phyloP scores from a whole-genome alignment of 768 basidiomycete genomes.

The Amanita exitialis region DNA sequence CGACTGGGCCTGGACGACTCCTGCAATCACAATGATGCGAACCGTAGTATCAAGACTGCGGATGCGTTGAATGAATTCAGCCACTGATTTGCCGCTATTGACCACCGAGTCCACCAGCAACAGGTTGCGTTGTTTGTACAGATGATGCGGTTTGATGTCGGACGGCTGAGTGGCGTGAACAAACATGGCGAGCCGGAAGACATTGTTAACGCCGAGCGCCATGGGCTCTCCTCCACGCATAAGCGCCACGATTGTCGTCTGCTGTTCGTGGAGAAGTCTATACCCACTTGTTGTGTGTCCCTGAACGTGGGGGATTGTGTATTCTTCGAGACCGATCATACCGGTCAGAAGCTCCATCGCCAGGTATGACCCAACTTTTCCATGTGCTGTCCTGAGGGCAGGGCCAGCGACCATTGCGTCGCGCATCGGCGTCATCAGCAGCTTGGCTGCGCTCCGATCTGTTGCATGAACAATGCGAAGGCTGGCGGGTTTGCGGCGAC shows the following conservation, averaged over 20 bases:
- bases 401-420: conserved; percentile 12
- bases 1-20: conserved; percentile 6
- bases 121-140: conserved; percentile 9
- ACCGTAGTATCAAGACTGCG: neutral
- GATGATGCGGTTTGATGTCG: conserved; percentile 11
- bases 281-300: conserved; percentile 13
- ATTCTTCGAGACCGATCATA: conserved; percentile 14
- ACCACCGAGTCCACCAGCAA: conserved; percentile 17
- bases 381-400: conserved; percentile 10
- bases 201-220: conserved; percentile 13
- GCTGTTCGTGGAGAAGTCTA: conserved; percentile 13
- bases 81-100: conserved; percentile 16
- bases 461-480: conserved; percentile 11
- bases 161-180: conserved; percentile 12
- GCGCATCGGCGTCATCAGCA: conserved; percentile 17
- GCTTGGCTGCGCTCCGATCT: conserved; percentile 11
- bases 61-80: conserved; percentile 11
- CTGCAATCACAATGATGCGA: conserved; percentile 1
- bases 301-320: conserved; percentile 15
- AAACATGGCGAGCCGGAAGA: conserved; percentile 13
- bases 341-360: conserved; percentile 12
- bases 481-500: conserved; percentile 6
- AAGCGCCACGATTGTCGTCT: conserved; percentile 10
- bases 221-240: conserved; percentile 17
- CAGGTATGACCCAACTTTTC: conserved; percentile 4